Evolutionary conservation across 306 rosid genomes (phyloP).

Genomic region (Clitoria ternatea): DNA sequence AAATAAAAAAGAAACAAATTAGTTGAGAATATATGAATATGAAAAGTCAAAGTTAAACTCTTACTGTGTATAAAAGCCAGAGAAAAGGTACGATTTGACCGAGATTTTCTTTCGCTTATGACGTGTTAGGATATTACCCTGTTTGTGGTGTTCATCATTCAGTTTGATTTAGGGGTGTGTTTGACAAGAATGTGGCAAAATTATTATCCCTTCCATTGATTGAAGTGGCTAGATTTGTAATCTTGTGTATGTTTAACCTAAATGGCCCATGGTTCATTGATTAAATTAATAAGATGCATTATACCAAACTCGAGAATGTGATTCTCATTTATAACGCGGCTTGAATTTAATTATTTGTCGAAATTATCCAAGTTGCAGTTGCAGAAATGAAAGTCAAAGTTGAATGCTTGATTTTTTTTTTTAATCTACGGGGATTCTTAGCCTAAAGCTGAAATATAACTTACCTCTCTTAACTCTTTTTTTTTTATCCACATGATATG

Average conservation of each 20-base stretch:
- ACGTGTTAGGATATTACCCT: no score
- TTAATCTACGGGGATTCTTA: no score
- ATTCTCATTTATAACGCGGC: neutral
- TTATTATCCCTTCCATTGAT: neutral
- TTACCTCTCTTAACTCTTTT: neutral
- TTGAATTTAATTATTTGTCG: neutral
- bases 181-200: neutral
- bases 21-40: no score
- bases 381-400: neutral
- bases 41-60: no score
- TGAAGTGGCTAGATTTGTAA: neutral
- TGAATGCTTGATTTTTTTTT: constrained; percentile 6
- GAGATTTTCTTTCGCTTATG: neutral
- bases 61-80: neutral
- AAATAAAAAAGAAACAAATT: no score
- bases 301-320: neutral
- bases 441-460: no score
- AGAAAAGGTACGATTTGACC: neutral
- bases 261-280: neutral
- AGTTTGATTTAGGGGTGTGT: neutral
- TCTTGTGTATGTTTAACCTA: neutral
- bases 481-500: no score
- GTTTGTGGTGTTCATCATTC: neutral
- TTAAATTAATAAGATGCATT: neutral
- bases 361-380: neutral